Conservation (phyloP, 768 basidiomycete species). For the Xerocomellus amylosporus region DNA sequence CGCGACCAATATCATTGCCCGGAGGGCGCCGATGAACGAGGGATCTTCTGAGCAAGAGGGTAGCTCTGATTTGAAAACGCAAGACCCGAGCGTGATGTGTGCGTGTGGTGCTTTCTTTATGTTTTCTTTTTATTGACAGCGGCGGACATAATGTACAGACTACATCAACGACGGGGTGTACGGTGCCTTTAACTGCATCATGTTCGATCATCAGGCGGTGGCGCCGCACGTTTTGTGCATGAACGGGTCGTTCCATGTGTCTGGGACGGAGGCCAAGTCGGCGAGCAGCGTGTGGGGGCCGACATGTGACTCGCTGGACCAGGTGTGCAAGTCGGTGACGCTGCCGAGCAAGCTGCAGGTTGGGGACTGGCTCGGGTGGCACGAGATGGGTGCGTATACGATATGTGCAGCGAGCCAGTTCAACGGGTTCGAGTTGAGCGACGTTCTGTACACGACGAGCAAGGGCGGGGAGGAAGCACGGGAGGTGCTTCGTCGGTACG, state of each 20-base stretch:
- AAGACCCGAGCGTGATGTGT: slow-evolving; percentile 82
- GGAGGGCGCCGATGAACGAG: slow-evolving; percentile 57
- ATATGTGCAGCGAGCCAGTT: slow-evolving; percentile 94
- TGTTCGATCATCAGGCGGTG: slow-evolving; percentile 95
- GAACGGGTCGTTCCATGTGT: slow-evolving; percentile 54
- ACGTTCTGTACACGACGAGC: slow-evolving; percentile 76
- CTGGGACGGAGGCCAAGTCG: slow-evolving; percentile 40
- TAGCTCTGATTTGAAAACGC: slow-evolving; percentile 25
- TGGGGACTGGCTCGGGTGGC: slow-evolving; percentile 98
- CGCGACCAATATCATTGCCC: slow-evolving; percentile 90
- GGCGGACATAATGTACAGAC: slow-evolving; percentile 47
- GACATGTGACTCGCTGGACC: slow-evolving; percentile 97
- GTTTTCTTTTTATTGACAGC: neutral
- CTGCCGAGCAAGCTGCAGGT: slow-evolving; percentile 73
- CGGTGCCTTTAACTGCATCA: slow-evolving; percentile 93
- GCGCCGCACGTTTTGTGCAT: slow-evolving; percentile 79
- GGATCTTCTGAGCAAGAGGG: slow-evolving; percentile 22
- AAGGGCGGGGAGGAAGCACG: slow-evolving; percentile 53
- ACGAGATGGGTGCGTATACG: slow-evolving; percentile 99
- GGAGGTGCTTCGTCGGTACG: slow-evolving; percentile 48
- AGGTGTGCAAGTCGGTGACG: slow-evolving; percentile 63
- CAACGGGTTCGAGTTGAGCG: slow-evolving; percentile 84
- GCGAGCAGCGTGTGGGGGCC: slow-evolving; percentile 92
- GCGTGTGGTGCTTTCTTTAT: slow-evolving; percentile 38
- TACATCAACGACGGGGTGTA: slow-evolving; percentile 99